Base-by-base conservation (phyloP, 805 yeast genomes). In the Ogataea trehalophila region DNA sequence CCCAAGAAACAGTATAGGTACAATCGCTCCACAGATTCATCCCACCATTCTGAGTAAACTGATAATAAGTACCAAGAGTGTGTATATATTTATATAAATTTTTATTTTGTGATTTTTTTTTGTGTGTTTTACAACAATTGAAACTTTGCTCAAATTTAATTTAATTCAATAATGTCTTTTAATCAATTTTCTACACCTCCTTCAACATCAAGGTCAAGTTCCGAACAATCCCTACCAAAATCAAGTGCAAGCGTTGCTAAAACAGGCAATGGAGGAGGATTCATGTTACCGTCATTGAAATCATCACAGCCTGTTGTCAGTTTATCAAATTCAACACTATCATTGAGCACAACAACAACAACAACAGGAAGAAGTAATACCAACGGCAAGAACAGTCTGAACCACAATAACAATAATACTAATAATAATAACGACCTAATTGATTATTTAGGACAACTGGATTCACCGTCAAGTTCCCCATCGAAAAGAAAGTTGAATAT, bases 291-390 rank as follows among this genome's bases (percentile, higher is more conserved):
- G 17, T 56, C 61, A 4, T 49, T 57, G 34, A 53, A 56, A 41
- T 47, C 58, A 11, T 51, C 60, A 18, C 56, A 54, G 37, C 61
- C 61, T 4, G 48, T 56, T 9, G 60, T 57, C 23, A 48, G 56
- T 33, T 44, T 55, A 5, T 53, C 59, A 16, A 53, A 47, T 44
- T 44, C 59, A 9, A 42, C 49, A 2, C 39, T 49, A 23, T 44
- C 55, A 11, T 42, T 46, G 33, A 54, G 13, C 41, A 47, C 8
- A 4, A n/a, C n/a, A 47, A 49, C 29, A 46, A 43, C 33, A 37
- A 44, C 18, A 45, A 36, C 31, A 9, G 31, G 31, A 26, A 26
- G 31, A 26, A 26, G 31, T 11, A 26, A 26, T 26, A 9, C 31
- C 31, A 9, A 9, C 31, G 9, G 9, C 11, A 26, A 11, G 13